Percentiles rank a stretch among this genome's conserved stretches.
Conservation (phyloP, 2,329 filamentous ascomycete genomes). For the Diaporthe citri region DNA sequence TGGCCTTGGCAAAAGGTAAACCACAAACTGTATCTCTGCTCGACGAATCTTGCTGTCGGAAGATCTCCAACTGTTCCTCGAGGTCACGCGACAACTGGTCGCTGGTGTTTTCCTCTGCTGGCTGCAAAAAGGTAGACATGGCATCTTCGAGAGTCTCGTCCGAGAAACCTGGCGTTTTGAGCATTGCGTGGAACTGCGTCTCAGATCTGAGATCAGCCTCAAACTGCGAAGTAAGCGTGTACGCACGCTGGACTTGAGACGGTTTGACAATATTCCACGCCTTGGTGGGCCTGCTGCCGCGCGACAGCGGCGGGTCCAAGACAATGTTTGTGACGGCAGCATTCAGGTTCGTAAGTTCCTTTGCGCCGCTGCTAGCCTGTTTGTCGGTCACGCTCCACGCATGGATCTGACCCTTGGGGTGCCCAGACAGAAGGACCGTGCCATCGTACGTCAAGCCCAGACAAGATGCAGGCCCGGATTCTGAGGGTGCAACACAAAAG, state of each 20-base stretch:
- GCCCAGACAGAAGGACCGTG: slow-evolving; percentile 82
- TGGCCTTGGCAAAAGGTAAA: slow-evolving; percentile 41
- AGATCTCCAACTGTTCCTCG: slow-evolving; percentile 54
- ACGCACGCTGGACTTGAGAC: slow-evolving; percentile 74
- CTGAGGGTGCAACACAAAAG: slow-evolving; percentile 69
- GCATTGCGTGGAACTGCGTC: slow-evolving; percentile 60
- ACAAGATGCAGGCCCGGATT: slow-evolving; percentile 76
- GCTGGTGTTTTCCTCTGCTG: slow-evolving; percentile 45
- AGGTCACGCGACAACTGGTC: slow-evolving; percentile 54
- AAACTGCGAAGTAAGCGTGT: slow-evolving; percentile 76
- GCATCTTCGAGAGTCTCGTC: slow-evolving; percentile 62
- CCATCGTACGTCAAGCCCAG: slow-evolving; percentile 86
- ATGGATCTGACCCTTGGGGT: slow-evolving; percentile 82
- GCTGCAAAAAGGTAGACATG: slow-evolving; percentile 59
- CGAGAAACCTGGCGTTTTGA: slow-evolving; percentile 62
- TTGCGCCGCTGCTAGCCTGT: slow-evolving; percentile 68
- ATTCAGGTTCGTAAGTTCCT: slow-evolving; percentile 78
- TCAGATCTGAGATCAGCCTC: slow-evolving; percentile 54
- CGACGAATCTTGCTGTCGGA: slow-evolving; percentile 53
- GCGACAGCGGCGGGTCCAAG: slow-evolving; percentile 75
- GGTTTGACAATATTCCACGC: slow-evolving; percentile 81
- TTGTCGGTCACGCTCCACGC: slow-evolving; percentile 81
- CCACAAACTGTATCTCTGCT: slow-evolving; percentile 51
- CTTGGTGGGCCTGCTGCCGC: slow-evolving; percentile 55
- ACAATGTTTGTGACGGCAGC: slow-evolving; percentile 85